phyloP scores from a whole-genome alignment of 371 early-diverging fungal species.

The Mortierella sp. region DNA sequence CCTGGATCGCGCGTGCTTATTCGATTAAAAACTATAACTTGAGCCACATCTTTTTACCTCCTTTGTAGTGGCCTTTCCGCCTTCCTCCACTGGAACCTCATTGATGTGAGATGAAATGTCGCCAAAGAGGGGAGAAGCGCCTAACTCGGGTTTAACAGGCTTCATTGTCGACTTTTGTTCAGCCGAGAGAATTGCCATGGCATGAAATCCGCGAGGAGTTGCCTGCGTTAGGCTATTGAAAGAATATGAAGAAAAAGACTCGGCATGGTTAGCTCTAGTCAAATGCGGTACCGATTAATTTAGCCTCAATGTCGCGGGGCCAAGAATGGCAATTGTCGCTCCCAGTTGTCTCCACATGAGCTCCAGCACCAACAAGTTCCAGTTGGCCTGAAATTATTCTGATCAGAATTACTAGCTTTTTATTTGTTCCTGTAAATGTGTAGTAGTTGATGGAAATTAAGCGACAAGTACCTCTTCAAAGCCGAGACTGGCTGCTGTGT shows the following conservation, averaged over 20 bases:
- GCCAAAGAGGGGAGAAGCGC: constrained; percentile 70
- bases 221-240: constrained; percentile 33
- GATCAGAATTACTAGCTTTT: background rate
- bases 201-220: constrained; percentile 48
- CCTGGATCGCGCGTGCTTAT: background rate
- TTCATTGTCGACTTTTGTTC: constrained; percentile 40
- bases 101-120: constrained; percentile 62
- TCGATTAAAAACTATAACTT: background rate
- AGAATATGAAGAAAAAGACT: background rate
- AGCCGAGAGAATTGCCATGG: constrained; percentile 33
- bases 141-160: constrained; percentile 61
- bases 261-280: background rate
- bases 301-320: too few relatives aligned
- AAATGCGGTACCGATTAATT: background rate
- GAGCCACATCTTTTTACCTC: constrained; percentile 54
- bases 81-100: constrained; percentile 57
- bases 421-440: background rate
- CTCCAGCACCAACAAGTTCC: too few relatives aligned
- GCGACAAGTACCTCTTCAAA: constrained; percentile 34
- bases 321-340: background rate
- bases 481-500: constrained; percentile 41
- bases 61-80: constrained; percentile 58
- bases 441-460: background rate
- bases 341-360: too few relatives aligned
- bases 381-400: background rate